Evolutionary conservation across 1,139 yeast species (phyloP), one percentile per base, ranked within the genome.

Genomic region (Protomyces macrosporus): DNA sequence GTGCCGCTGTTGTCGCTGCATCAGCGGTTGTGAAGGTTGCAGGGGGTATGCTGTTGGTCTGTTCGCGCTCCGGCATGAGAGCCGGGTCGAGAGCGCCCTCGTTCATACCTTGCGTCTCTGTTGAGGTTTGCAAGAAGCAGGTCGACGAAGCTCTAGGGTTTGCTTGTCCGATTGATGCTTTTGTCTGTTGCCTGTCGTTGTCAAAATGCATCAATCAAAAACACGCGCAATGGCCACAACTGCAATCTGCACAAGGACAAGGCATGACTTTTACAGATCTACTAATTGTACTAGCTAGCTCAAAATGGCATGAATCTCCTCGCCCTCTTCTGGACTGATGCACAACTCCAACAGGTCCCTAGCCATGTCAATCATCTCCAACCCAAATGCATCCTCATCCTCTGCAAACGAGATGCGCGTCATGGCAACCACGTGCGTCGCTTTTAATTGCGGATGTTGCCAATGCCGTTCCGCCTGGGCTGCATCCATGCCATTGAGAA

Each of bases 241-340:
- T 23, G 23, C 23, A 23, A 23, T 23, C 23, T 23, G 23, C 23
- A 23, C 23, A 23, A 1, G 23, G 23, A 23, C 23, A 23, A 23
- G 23, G 23, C 23, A 23, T 23, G 23, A 23, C 23, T 23, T 23
- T 1, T 23, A 23, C 2, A 23, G 23, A 23, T 23, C 23, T 23
- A 23, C 23, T 23, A 23, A 1, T 23, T 23, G 23, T 23, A 23
- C 23, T 23, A 23, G 12, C 48, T 42, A 42, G 48, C 48, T 50
- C 36, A 59, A 58, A 23, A 59, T 23, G 34, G 36, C 66, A 48
- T 55, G 63, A 12, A 64, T 61, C 16, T 55, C 62, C 53, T 64
- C 62, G n/a, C 66, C 66, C 42, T 64, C 66, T 35, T 64, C 66
- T n/a, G 65, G 61, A 51, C 66, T 63, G 45, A 64, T 61, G 16